Evolutionary conservation across 176 grass and related monocot species (phyloP).

Genomic region (Carex myosuroides): DNA sequence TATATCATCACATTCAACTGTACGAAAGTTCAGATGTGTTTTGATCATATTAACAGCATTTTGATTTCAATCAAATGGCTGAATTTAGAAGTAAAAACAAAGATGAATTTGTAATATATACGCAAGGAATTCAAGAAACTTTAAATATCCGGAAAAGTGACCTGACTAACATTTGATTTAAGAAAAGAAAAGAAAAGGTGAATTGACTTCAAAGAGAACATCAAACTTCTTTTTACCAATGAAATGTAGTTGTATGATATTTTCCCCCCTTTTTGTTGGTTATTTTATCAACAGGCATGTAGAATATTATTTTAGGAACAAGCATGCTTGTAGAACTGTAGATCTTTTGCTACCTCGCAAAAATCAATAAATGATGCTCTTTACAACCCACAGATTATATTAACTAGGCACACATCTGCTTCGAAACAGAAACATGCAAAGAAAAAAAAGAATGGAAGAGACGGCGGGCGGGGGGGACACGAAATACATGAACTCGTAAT

Average conservation of each 20-base stretch:
- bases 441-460: neutral
- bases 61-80: neutral
- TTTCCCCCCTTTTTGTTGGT: neutral
- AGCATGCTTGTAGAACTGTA: neutral
- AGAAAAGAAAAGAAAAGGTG: neutral
- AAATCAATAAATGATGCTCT: constrained; percentile 9
- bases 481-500: neutral
- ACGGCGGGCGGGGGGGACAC: neutral
- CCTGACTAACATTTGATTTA: neutral
- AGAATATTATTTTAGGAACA: neutral
- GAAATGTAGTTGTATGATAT: neutral
- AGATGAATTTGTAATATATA: neutral
- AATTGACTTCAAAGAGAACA: neutral
- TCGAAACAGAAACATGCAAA: neutral
- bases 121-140: neutral
- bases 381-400: neutral
- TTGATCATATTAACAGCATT: too few relatives aligned
- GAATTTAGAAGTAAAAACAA: neutral
- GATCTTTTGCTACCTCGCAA: neutral
- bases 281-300: neutral
- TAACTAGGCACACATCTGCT: neutral
- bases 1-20: too few relatives aligned
- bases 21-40: too few relatives aligned
- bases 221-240: neutral
- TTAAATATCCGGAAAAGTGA: neutral